Percentiles rank a stretch among this genome's conserved stretches.
Conservation (phyloP, 139 green algal species). For the Asterochloris sp. region DNA sequence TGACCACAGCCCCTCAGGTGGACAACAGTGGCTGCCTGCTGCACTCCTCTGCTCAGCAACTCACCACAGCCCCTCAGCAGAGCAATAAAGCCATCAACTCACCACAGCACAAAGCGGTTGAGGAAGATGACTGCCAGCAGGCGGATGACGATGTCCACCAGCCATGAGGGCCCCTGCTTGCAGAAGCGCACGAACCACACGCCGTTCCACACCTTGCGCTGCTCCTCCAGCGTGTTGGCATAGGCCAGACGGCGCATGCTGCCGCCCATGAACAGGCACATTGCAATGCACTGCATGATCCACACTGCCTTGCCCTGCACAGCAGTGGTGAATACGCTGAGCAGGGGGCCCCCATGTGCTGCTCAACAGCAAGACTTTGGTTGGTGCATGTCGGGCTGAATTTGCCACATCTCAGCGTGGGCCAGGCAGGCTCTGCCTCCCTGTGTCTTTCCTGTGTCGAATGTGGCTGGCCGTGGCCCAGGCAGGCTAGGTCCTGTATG, state of each 20-base stretch:
- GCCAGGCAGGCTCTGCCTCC: too few relatives aligned
- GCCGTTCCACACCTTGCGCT: conserved; percentile 67
- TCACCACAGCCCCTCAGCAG: neutral
- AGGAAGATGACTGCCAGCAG: conserved; percentile 53
- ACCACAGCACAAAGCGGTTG: conserved; percentile 76
- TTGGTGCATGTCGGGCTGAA: too few relatives aligned
- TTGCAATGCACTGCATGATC: conserved; percentile 50
- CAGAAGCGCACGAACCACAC: conserved; percentile 68
- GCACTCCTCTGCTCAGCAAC: neutral
- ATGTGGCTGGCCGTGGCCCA: too few relatives aligned
- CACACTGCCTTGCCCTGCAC: conserved; percentile 77
- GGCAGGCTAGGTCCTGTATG: too few relatives aligned
- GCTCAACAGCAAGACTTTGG: too few relatives aligned
- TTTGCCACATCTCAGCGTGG: too few relatives aligned
- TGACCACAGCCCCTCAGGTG: neutral
- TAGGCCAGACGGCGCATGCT: conserved; percentile 57
- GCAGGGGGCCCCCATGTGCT: too few relatives aligned
- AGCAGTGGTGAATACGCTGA: neutral
- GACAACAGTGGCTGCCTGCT: neutral
- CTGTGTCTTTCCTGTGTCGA: too few relatives aligned
- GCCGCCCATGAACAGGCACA: conserved; percentile 49
- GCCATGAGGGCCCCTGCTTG: conserved; percentile 48
- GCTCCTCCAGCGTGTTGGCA: conserved; percentile 78
- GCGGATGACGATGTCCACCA: conserved; percentile 67
- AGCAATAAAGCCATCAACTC: neutral